A percentile compares a stretch with the other conserved stretches of the same genome.
phyloP scores from a whole-genome alignment of 1,284 basidiomycete genomes.

The Apiotrichum porosum region DNA sequence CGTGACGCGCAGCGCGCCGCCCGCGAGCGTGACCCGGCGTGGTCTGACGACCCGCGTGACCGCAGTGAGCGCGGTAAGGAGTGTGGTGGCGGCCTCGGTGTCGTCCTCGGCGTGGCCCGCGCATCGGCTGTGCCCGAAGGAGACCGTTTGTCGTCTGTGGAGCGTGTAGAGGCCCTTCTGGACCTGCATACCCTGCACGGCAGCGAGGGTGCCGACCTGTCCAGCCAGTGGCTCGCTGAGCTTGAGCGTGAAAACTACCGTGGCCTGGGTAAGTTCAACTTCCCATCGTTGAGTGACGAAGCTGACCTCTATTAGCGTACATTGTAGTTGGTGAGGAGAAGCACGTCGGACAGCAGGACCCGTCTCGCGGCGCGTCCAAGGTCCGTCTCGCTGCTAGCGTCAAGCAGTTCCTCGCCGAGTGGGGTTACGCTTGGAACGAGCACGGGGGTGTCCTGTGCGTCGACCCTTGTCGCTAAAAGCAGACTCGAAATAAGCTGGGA shows the following conservation, averaged over 20 bases:
- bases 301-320: conserved; percentile 59
- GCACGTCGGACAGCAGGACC: conserved; percentile 84
- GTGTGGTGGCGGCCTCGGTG: conserved; percentile 76
- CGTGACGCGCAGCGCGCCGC: conserved; percentile 70
- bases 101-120: conserved; percentile 74
- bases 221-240: conserved; percentile 85
- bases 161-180: conserved; percentile 71
- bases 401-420: conserved; percentile 81
- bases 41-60: conserved; percentile 81
- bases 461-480: conserved; percentile 52
- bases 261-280: conserved; percentile 68
- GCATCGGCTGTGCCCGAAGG: conserved; percentile 54
- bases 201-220: conserved; percentile 82
- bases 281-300: conserved; percentile 3
- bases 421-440: conserved; percentile 95
- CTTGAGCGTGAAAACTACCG: conserved; percentile 80
- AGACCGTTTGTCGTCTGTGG: conserved; percentile 61
- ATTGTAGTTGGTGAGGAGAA: conserved; percentile 91
- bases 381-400: conserved; percentile 75
- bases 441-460: conserved; percentile 82
- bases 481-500: no score
- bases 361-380: conserved; percentile 71
- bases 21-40: conserved; percentile 60
- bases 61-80: conserved; percentile 67
- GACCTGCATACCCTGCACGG: conserved; percentile 86